Evolutionary conservation across 169 alveolate genomes (phyloP).

Genomic region (Plasmodium relictum): DNA sequence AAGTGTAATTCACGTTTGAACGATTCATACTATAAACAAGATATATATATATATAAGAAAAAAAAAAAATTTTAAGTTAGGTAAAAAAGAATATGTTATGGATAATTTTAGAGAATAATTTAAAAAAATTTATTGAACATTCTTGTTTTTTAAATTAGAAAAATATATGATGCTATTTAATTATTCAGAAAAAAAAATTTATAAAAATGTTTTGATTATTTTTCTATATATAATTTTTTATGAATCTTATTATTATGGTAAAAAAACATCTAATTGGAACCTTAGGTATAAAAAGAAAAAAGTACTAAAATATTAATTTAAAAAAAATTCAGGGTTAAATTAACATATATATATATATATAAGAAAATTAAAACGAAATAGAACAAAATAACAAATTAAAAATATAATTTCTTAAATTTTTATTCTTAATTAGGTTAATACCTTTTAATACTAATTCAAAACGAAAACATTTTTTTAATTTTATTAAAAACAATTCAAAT

Average conservation of each 20-base stretch:
- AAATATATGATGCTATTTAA: constrained; percentile 12
- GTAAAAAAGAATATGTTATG: not conserved
- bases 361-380: not conserved
- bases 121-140: not conserved
- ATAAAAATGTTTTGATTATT: constrained; percentile 17
- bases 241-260: constrained; percentile 7
- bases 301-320: not conserved
- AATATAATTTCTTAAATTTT: too few species aligned
- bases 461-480: not conserved
- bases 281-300: constrained; percentile 10
- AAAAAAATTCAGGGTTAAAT: not conserved
- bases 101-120: not conserved
- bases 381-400: too few species aligned
- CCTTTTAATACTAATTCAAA: constrained; percentile 8
- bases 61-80: too few species aligned
- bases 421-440: not conserved
- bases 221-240: constrained; percentile 16
- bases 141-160: not conserved
- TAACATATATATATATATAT: not conserved
- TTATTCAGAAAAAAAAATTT: not conserved
- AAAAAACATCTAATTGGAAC: not conserved
- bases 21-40: too few species aligned
- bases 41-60: too few species aligned
- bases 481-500: constrained; percentile 7
- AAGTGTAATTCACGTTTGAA: too few species aligned